Conservation (phyloP, 2,329 filamentous ascomycete genomes). For the Cladosporium sp. region DNA sequence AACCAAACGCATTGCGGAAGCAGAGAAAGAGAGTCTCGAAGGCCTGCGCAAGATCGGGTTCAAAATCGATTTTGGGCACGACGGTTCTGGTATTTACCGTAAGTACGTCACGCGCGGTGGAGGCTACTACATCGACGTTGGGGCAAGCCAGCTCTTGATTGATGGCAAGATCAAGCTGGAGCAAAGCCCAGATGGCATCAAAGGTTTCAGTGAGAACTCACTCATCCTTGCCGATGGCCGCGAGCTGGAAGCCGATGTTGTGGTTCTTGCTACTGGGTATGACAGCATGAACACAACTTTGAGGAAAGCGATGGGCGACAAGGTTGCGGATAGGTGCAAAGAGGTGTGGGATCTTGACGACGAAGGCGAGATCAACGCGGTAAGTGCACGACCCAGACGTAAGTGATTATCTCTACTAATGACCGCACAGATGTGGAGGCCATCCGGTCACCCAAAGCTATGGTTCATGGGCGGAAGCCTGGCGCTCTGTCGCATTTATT, state of each 20-base stretch:
- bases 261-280: constrained; percentile 55
- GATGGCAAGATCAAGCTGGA: constrained; percentile 63
- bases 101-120: constrained; percentile 59
- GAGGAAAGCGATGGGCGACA: constrained; percentile 58
- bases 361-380: constrained; percentile 32
- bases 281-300: constrained; percentile 65
- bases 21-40: constrained; percentile 36
- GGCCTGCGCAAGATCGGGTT: constrained; percentile 51
- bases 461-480: constrained; percentile 41
- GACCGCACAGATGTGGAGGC: constrained; percentile 34
- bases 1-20: constrained; percentile 33
- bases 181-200: constrained; percentile 44
- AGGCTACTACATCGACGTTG: constrained; percentile 69
- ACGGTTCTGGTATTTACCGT: constrained; percentile 54
- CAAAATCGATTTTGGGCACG: constrained; percentile 55
- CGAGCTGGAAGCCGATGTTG: constrained; percentile 57
- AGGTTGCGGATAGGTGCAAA: constrained; percentile 53
- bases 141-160: constrained; percentile 57
- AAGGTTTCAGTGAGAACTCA: constrained; percentile 45
- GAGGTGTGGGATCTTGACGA: constrained; percentile 44
- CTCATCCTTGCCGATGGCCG: constrained; percentile 47
- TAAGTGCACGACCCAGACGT: constrained; percentile 13
- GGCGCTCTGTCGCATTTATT: constrained; percentile 34
- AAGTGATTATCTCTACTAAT: not conserved
- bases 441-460: constrained; percentile 35